Base-by-base conservation (phyloP, 306 rosid genomes). In the Senna siamea region DNA sequence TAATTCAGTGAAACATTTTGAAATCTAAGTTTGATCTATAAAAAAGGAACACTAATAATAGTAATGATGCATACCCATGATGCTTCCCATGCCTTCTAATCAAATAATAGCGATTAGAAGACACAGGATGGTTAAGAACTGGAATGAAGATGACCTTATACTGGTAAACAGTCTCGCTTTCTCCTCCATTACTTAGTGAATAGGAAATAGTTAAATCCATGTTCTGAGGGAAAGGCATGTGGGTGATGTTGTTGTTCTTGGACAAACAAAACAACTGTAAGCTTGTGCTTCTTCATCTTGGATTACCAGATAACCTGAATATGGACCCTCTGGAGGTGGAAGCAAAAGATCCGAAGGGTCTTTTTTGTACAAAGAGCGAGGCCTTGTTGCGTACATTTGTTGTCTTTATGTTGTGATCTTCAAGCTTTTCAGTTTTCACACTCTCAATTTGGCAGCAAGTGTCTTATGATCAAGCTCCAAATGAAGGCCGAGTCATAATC, bases 181-280 rank as follows among this genome's bases (percentile, higher is more conserved):
- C 0, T 47, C 53, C 19, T 0, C 3, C n/a, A n/a, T n/a, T 58
- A 20, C 43, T 32, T 12, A 12, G 9, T 18, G 46, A 0, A 41
- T 53, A 70, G 3, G 50, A 7, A 22, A 34, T 13, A 9, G 62
- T 19, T 0, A 57, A 19, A 12, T 60, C 6, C 66, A 23, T 56
- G 66, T 56, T 56, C 66, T 71, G 76, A 40, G 76, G 76, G 60
- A 71, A 56, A 71, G 76, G 76, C 5, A 71, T 26, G 14, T 56
- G 18, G 17, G 5, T 55, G 66, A 71, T 71, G 3, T 18, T 32
- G 10, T 9, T 10, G 2, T 22, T 17, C 67, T 55, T 71, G 10
- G 17, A 56, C 23, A 51, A 1, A 11, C 76, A 18, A 71, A 71
- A 55, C 53, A 71, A 40, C 11, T 9, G 3, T 30, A 20, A 26